Percentiles rank a stretch among this genome's conserved stretches.
Evolutionary conservation across 139 green algal species (phyloP).

Genomic region (Volvox reticuliferus): DNA sequence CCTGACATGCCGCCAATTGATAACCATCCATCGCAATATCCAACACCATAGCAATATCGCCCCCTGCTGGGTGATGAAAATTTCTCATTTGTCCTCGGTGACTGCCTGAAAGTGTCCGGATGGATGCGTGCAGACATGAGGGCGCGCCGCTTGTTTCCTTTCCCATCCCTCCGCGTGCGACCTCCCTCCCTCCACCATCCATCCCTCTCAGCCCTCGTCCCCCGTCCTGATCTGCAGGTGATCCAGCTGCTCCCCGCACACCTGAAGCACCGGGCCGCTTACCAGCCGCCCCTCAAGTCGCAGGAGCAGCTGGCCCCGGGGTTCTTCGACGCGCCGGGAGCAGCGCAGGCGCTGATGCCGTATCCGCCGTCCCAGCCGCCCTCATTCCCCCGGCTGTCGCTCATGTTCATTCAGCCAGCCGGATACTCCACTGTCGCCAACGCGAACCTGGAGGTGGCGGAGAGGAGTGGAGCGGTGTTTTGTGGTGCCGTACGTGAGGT

Average conservation of each 20-base stretch:
- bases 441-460: conserved; percentile 13
- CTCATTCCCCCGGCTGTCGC: not conserved
- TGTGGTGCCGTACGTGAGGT: conserved; percentile 49
- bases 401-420: conserved; percentile 38
- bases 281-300: conserved; percentile 28
- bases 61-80: no score
- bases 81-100: no score
- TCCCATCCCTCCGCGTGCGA: no score
- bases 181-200: not conserved
- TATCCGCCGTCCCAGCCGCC: not conserved
- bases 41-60: no score
- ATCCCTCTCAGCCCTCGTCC: not conserved
- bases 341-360: conserved; percentile 20
- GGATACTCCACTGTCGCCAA: conserved; percentile 10
- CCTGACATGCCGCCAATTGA: no score
- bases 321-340: conserved; percentile 35
- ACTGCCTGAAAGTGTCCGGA: no score
- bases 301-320: not conserved
- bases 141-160: no score
- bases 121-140: no score
- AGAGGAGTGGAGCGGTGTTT: conserved; percentile 53
- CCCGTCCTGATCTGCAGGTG: not conserved
- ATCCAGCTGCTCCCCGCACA: conserved; percentile 38
- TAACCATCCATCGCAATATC: no score
- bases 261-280: conserved; percentile 22